Evolutionary conservation across 768 basidiomycete species (phyloP), one percentile per base, ranked within the genome.

Genomic region (Termitomyces sp.): DNA sequence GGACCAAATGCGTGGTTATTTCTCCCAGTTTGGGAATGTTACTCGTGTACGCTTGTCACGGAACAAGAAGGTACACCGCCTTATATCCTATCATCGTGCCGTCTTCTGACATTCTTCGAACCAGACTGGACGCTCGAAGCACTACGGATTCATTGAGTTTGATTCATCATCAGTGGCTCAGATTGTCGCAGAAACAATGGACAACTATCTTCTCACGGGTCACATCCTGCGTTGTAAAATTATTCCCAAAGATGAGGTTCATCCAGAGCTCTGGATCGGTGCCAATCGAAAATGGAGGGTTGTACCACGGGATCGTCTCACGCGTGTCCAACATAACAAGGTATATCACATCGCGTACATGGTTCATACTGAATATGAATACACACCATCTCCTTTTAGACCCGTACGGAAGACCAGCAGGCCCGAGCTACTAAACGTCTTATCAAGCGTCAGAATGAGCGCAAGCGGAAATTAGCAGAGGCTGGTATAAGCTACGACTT

Each of bases 101-200:
- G 35, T 53, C 23, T 44, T 19, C 19, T 35, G 9, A 54, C 3
- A 17, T 45, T 51, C 28, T 43, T 3, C 8, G 37, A 52, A 19
- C 2, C 61, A 98, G 95, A 96, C 94, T 14, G 97, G 97, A 53
- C 82, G 81, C 60, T 96, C 96, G 45, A 99, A 98, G 73, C 96
- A 98, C 71, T 98, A 96, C 71, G 96, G 85, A 3, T 98, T 96
- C 77, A 78, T 99, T 65, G 96, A 98, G 72, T 97, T 99, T 69
- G 84, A 86, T 54, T 94, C 92, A 42, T 80, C 84, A 19, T 79
- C 88, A 0, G 94, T 98, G 30, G 95, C 97, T 0, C 75, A 94
- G 66, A 98, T 99, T 60, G 97, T 97, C 8, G 88, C 91, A 2
- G 97, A 98, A 66, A 98, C 96, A 44, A 98, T 98, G 97, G 86